Base-by-base conservation (phyloP, 495 filamentous ascomycete species). In the Aspergillus cavernicola region DNA sequence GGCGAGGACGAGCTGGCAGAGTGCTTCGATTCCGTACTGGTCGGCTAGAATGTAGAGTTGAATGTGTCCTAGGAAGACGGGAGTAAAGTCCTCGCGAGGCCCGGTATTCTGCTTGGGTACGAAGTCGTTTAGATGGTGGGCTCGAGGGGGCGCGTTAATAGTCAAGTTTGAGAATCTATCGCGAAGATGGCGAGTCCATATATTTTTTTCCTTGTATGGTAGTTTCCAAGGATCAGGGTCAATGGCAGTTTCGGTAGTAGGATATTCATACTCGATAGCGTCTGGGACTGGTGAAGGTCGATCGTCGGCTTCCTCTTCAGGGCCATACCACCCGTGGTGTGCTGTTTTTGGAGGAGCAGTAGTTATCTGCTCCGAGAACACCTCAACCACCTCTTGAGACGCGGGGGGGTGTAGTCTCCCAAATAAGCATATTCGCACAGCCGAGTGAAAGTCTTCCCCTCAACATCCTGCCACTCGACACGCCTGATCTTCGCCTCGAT, bases 1-100 rank as follows among this genome's bases (percentile, higher is more conserved):
- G 15, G 53, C 45, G 5, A 71, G 61, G 4, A 69, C 61, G 11
- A 76, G 54, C 2, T 44, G 38, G 18, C 63, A 54, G 29, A 77
- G 59, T 3, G 55, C n/a, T 9, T 66, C 50, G 8, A 74, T 69
- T 8, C 59, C 49, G 48, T 73, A 72, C 38, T 62, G 69, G 39
- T 74, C 65, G 12, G 68, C 69, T 20, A 75, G 54, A 6, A 69
- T 52, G 44, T 75, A 76, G n/a, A 77, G 58, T n/a, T 46, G 36
- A 6, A 63, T 67, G 50, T 75, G 70, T 33, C 58, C 59, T 1
- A 74, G 58, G 45, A 76, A 67, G 1, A 74, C 63, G 1, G 63
- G 56, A 0, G 61, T 61, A 44, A 71, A 78, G 47, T 75, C 63
- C 33, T 76, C 59, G 11, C 15, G 29, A 0, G 50, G 41, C 11